Percentiles rank a stretch among this genome's conserved stretches.
phyloP scores from a whole-genome alignment of 768 basidiomycete genomes.

The Pseudohyphozyma bogoriensis region DNA sequence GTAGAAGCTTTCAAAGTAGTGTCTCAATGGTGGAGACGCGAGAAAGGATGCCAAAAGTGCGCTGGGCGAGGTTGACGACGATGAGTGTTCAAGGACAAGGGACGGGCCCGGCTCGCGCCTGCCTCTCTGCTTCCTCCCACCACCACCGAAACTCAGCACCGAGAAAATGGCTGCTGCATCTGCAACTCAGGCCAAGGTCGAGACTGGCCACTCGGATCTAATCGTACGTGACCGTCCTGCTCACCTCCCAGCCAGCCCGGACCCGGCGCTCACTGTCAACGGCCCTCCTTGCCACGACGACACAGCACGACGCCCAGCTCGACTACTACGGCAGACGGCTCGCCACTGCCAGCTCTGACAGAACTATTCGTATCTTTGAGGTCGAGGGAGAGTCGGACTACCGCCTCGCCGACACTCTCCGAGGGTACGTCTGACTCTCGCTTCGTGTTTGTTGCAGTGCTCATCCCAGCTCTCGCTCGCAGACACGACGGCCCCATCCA shows the following conservation, averaged over 20 bases:
- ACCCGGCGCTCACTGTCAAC: neutral
- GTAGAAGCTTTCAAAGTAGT: neutral
- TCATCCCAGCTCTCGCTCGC: neutral
- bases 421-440: slow-evolving; percentile 50
- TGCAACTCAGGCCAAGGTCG: slow-evolving; percentile 46
- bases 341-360: slow-evolving; percentile 91
- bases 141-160: neutral
- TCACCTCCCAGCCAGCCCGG: neutral
- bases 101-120: neutral
- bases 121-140: neutral
- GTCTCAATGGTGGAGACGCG: neutral
- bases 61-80: too few species aligned
- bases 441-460: too few species aligned
- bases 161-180: slow-evolving; percentile 13
- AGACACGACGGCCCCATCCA: slow-evolving; percentile 97
- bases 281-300: neutral
- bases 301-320: slow-evolving; percentile 92
- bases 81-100: neutral
- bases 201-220: slow-evolving; percentile 97
- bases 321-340: slow-evolving; percentile 96
- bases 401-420: slow-evolving; percentile 47
- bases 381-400: slow-evolving; percentile 68
- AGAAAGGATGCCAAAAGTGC: too few species aligned
- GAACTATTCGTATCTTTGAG: slow-evolving; percentile 90
- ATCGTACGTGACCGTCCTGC: slow-evolving; percentile 53